Evolutionary conservation across 345 rosid genomes (phyloP), one percentile per base, ranked within the genome.

Genomic region (Eucalyptus sp.): DNA sequence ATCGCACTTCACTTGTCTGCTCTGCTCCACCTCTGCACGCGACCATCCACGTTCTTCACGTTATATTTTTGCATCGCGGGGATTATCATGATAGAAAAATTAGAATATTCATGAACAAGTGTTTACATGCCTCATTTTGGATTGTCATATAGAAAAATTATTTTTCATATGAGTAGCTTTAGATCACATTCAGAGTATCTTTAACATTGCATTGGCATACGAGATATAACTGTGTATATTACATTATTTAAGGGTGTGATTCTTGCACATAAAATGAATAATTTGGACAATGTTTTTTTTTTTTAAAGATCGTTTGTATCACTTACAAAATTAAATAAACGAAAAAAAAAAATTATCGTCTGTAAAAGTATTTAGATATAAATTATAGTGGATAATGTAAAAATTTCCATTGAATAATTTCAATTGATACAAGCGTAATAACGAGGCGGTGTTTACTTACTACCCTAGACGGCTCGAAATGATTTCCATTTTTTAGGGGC

Each of bases 291-390:
- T 5, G 1, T 2, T 10, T 56, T 10, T 10, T 25, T 6, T 16
- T 50, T 50, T 50, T 5, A 44, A 16, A 7, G 4, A 52, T 52
- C 4, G 0, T 52, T 52, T 52, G 7, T 52, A 17, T 52, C 4
- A 0, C 24, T 52, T 52, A 52, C 4, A 52, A 52, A 52, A 7
- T 52, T 52, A 8, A 52, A 52, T 52, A 52, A 52, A 18, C 0
- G 24, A 52, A 51, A n/a, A 1, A 1, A 33, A 33, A 33, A 33
- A 33, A 33, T 33, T 33, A 33, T 33, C 3, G 2, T 52, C 0
- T 18, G 2, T 18, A 52, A 18, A 18, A 18, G 3, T 52, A 18
- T 52, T 52, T 52, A 18, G 4, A 52, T 52, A 52, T 52, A 52
- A 18, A 52, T 52, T 52, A 52, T 52, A 52, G 2, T 52, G 56